Conservation (phyloP, 2,329 filamentous ascomycete genomes). For the Aspergillus fischeri region DNA sequence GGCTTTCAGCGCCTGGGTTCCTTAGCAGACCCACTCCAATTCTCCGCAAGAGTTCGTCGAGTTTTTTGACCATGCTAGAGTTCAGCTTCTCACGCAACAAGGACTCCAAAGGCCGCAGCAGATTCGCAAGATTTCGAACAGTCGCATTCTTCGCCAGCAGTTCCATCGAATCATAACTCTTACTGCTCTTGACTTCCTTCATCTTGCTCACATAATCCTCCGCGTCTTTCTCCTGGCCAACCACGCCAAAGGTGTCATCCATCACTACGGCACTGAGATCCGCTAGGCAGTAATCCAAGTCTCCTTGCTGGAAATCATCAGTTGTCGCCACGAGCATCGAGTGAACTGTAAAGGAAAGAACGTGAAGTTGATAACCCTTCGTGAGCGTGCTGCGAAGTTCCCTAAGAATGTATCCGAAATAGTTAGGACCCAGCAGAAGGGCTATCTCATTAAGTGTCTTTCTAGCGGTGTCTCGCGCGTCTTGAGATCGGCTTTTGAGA, state of each 20-base stretch:
- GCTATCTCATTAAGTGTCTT: conserved; percentile 84
- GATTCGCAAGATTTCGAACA: conserved; percentile 65
- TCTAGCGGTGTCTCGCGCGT: conserved; percentile 84
- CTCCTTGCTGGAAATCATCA: conserved; percentile 71
- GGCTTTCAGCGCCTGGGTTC: conserved; percentile 72
- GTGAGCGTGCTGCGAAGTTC: conserved; percentile 79
- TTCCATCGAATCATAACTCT: conserved; percentile 97
- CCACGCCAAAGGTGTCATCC: conserved; percentile 93
- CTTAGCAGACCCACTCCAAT: conserved; percentile 78
- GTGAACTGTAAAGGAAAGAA: conserved; percentile 92
- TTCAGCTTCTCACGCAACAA: conserved; percentile 82
- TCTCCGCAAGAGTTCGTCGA: conserved; percentile 80
- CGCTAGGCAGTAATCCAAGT: conserved; percentile 80
- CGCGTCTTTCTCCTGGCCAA: conserved; percentile 93
- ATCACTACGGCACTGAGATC: conserved; percentile 81
- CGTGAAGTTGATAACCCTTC: conserved; percentile 87
- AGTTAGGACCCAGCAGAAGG: conserved; percentile 71
- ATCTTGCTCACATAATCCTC: conserved; percentile 93
- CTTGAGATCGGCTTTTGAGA: conserved; percentile 79
- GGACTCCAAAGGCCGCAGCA: conserved; percentile 73
- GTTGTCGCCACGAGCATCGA: conserved; percentile 75
- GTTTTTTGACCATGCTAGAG: conserved; percentile 76
- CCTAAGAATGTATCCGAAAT: conserved; percentile 89
- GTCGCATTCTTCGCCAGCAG: conserved; percentile 80
- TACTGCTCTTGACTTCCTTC: conserved; percentile 97